phyloP scores from a whole-genome alignment of 352 stramenopile genomes.

The Pythium angustatum region DNA sequence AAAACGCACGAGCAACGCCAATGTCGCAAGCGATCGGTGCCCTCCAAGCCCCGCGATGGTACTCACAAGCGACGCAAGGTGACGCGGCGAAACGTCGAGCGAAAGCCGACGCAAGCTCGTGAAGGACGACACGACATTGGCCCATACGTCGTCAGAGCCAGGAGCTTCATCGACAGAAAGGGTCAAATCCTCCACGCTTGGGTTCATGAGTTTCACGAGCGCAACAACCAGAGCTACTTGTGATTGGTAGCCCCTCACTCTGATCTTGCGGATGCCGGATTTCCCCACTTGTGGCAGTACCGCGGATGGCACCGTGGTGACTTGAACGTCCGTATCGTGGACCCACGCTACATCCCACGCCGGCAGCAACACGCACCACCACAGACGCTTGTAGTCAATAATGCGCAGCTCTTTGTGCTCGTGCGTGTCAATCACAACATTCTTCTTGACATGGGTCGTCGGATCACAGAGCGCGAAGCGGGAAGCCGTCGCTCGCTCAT shows the following conservation, averaged over 20 bases:
- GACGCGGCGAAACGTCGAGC: background rate
- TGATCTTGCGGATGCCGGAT: background rate
- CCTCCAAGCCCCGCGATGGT: background rate
- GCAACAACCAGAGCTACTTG: background rate
- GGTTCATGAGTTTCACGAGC: background rate
- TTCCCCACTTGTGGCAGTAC: background rate
- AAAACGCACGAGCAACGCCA: too few species aligned
- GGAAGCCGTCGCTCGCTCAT: too few species aligned
- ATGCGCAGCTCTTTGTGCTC: too few species aligned
- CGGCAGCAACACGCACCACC: background rate
- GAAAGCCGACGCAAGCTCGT: background rate
- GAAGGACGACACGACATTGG: background rate
- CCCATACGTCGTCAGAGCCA: background rate
- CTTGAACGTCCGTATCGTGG: background rate
- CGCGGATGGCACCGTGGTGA: background rate
- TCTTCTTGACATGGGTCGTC: too few species aligned
- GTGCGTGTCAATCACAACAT: too few species aligned
- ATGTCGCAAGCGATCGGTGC: too few species aligned
- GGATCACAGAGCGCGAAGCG: too few species aligned
- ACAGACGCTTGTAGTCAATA: background rate
- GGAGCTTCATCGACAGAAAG: background rate
- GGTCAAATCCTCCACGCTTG: background rate
- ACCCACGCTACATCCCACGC: background rate
- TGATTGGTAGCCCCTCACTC: background rate
- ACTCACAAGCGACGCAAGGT: background rate